phyloP scores from a whole-genome alignment of 1,284 basidiomycete genomes.

The Phellopilus nigrolimitatus region DNA sequence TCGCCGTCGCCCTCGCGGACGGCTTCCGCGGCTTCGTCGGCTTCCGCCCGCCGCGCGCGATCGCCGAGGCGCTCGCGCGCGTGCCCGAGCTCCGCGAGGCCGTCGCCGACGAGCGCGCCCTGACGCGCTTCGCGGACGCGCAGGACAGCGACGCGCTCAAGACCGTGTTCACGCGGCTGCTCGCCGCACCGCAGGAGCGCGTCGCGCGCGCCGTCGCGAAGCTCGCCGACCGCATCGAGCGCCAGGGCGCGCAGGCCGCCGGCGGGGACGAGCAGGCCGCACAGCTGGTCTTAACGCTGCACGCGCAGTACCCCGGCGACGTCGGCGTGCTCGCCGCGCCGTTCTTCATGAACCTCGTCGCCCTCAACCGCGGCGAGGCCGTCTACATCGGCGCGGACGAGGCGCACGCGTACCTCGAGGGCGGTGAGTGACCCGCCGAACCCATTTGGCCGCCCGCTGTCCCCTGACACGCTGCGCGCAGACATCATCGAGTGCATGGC shows the following conservation, averaged over 20 bases:
- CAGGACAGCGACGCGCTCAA: slow-evolving; percentile 30
- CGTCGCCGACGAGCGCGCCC: slow-evolving; percentile 30
- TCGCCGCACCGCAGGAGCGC: slow-evolving; percentile 35
- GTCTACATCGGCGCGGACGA: slow-evolving; percentile 61
- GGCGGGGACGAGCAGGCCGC: slow-evolving; percentile 30
- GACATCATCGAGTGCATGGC: slow-evolving; percentile 38
- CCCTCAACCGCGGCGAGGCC: slow-evolving; percentile 51
- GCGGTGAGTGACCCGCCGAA: slow-evolving; percentile 41
- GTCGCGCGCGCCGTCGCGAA: slow-evolving; percentile 32
- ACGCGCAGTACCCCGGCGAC: slow-evolving; percentile 54
- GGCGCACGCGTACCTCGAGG: slow-evolving; percentile 63
- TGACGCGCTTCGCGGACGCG: slow-evolving; percentile 15
- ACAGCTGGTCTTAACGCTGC: slow-evolving; percentile 42
- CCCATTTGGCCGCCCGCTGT: not conserved
- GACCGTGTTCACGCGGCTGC: slow-evolving; percentile 42
- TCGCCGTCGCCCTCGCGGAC: slow-evolving; percentile 59
- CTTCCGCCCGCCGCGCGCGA: slow-evolving; percentile 45
- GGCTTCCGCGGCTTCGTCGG: slow-evolving; percentile 61
- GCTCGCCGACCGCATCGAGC: slow-evolving; percentile 37
- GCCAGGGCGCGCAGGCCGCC: slow-evolving; percentile 23
- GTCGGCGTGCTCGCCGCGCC: slow-evolving; percentile 58
- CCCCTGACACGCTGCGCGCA: slow-evolving; percentile 6
- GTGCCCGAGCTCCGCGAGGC: slow-evolving; percentile 47
- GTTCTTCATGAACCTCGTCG: slow-evolving; percentile 57
- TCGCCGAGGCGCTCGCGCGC: slow-evolving; percentile 40